Conservation (phyloP, 768 basidiomycete genomes). For the Gymnopilus dilepis region DNA sequence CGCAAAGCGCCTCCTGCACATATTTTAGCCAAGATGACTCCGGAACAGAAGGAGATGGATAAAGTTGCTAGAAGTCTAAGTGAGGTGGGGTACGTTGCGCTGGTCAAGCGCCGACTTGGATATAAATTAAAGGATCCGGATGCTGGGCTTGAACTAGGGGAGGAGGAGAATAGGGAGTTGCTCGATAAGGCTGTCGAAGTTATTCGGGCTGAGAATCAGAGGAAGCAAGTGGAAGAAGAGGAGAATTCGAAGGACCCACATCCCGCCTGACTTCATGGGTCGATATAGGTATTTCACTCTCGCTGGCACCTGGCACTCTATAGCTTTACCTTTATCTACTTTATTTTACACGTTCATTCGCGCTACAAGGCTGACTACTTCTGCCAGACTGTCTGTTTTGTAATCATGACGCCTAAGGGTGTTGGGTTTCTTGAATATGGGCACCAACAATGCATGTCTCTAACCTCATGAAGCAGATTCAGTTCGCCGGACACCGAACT, state of each 20-base stretch:
- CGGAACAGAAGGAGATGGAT: slow-evolving; percentile 52
- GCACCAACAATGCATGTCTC: too few relatives aligned
- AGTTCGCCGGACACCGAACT: too few relatives aligned
- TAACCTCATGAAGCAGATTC: too few relatives aligned
- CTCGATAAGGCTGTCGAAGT: slow-evolving; percentile 31
- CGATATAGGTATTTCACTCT: too few relatives aligned
- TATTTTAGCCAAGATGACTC: slow-evolving; percentile 56
- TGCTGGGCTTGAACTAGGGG: slow-evolving; percentile 38
- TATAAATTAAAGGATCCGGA: slow-evolving; percentile 49
- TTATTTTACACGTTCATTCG: too few relatives aligned
- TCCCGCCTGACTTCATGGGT: too few relatives aligned
- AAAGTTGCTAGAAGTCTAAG: slow-evolving; percentile 55
- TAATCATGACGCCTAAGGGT: too few relatives aligned
- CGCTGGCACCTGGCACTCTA: too few relatives aligned
- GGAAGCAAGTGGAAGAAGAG: slow-evolving; percentile 19
- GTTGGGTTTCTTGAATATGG: too few relatives aligned
- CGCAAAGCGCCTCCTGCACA: slow-evolving; percentile 69
- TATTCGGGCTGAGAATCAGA: slow-evolving; percentile 35
- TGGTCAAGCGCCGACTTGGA: slow-evolving; percentile 61
- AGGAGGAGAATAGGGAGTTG: slow-evolving; percentile 33
- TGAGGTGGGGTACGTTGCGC: slow-evolving; percentile 75
- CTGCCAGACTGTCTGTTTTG: too few relatives aligned
- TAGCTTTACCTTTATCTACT: too few relatives aligned
- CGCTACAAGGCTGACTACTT: too few relatives aligned
- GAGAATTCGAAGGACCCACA: neutral